These are phyloP conservation scores for Ophiostoma perfectum DNA, from an alignment of 2,329 filamentous ascomycete species.

Conservation along the genomic window DNA sequence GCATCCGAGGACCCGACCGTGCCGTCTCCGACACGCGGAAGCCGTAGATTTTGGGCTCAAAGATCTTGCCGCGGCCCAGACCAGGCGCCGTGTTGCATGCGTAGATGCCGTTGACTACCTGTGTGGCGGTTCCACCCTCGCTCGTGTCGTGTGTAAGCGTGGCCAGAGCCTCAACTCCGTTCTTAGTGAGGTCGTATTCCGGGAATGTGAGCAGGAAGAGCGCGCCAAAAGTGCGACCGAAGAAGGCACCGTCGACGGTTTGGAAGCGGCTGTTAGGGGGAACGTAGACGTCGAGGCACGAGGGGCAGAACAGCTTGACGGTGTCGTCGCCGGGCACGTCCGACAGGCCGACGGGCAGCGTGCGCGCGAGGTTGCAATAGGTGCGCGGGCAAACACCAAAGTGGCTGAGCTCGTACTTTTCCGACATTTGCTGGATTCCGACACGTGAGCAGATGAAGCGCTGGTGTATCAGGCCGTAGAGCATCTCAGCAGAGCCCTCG, in stretches of 20 bases:
- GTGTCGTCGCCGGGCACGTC: constrained; percentile 96
- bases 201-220: constrained; percentile 98
- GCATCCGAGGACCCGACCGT: constrained; percentile 88
- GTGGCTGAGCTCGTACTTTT: constrained; percentile 96
- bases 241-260: constrained; percentile 95
- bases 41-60: constrained; percentile 93
- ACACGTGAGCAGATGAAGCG: constrained; percentile 95
- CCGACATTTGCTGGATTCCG: constrained; percentile 97
- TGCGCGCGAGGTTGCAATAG: constrained; percentile 82
- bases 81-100: constrained; percentile 83
- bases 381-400: constrained; percentile 95
- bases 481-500: constrained; percentile 94
- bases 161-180: constrained; percentile 55
- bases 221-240: constrained; percentile 92
- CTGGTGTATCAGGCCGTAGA: constrained; percentile 97
- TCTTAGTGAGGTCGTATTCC: constrained; percentile 80
- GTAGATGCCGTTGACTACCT: constrained; percentile 73
- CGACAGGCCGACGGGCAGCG: constrained; percentile 86
- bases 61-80: constrained; percentile 74
- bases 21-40: constrained; percentile 91
- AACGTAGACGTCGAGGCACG: constrained; percentile 93
- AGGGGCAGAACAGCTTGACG: constrained; percentile 96
- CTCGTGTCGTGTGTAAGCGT: constrained; percentile 26
- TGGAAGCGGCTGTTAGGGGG: constrained; percentile 97
- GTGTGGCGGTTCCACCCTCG: constrained; percentile 24